Evolutionary conservation across 1,284 basidiomycete genomes (phyloP).

Genomic region (Athelia psychrophila): DNA sequence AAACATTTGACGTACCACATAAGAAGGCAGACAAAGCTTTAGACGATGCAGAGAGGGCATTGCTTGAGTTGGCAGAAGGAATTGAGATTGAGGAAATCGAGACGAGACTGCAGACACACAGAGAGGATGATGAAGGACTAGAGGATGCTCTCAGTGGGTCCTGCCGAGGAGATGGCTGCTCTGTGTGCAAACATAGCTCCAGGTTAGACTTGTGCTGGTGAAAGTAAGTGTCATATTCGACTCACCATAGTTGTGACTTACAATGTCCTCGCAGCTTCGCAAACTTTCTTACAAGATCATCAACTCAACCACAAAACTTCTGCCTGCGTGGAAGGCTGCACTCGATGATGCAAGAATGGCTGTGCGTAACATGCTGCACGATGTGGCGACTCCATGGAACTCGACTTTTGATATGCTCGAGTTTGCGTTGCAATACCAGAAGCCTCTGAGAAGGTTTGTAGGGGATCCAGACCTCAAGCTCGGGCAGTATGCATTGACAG

Average conservation of each 20-base stretch:
- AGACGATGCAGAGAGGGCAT: conserved; percentile 2
- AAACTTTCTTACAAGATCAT: conserved; percentile 25
- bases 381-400: conserved; percentile 33
- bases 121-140: conserved; percentile 1
- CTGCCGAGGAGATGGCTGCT: conserved; percentile 3
- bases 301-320: conserved; percentile 27
- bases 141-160: conserved; percentile 7
- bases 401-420: conserved; percentile 30
- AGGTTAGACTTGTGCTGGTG: conserved; percentile 10
- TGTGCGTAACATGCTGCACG: conserved; percentile 20
- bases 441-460: conserved; percentile 16
- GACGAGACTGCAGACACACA: not conserved
- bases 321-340: conserved; percentile 24
- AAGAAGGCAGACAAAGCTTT: conserved; percentile 1
- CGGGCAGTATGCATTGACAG: conserved; percentile 12
- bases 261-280: conserved; percentile 17
- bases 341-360: conserved; percentile 15
- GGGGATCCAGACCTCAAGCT: conserved; percentile 13
- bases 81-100: not conserved
- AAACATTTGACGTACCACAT: conserved; percentile 11
- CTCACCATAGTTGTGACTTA: not conserved
- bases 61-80: not conserved
- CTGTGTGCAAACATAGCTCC: conserved; percentile 8
- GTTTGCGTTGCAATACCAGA: conserved; percentile 18
- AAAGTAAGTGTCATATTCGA: conserved; percentile 11